Percentiles rank a stretch among this genome's conserved stretches.
phyloP scores from a whole-genome alignment of 2,329 filamentous ascomycete genomes.

The Ustulina deusta region DNA sequence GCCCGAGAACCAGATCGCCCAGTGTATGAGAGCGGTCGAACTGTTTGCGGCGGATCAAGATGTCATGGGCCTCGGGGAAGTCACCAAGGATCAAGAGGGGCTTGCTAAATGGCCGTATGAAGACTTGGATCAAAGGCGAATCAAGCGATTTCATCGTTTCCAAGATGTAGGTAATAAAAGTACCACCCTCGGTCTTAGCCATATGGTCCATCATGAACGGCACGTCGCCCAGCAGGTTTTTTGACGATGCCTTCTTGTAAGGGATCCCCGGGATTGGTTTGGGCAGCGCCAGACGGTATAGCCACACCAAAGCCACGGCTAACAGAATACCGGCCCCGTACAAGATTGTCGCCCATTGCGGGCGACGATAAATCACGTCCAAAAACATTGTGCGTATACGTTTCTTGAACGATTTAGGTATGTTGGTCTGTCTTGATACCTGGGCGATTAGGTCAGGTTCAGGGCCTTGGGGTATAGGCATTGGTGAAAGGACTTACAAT shows the following conservation, averaged over 20 bases:
- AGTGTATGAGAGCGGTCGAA: not conserved
- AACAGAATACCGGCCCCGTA: not conserved
- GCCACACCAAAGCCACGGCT: not conserved
- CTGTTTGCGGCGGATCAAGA: slow-evolving; percentile 47
- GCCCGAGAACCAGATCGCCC: slow-evolving; percentile 2
- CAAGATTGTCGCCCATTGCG: not conserved
- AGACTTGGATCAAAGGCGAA: slow-evolving; percentile 52
- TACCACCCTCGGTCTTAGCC: not conserved
- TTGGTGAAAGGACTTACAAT: too few species aligned
- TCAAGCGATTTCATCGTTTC: slow-evolving; percentile 22
- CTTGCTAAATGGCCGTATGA: slow-evolving; percentile 50
- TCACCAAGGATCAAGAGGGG: slow-evolving; percentile 52
- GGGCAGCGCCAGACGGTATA: not conserved
- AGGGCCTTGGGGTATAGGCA: too few species aligned
- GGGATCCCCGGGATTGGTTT: slow-evolving; percentile 38
- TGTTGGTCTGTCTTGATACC: too few species aligned
- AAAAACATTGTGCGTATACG: too few species aligned
- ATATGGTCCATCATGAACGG: slow-evolving; percentile 23
- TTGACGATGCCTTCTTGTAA: slow-evolving; percentile 20
- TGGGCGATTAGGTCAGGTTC: too few species aligned
- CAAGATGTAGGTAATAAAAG: slow-evolving; percentile 24
- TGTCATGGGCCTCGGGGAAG: slow-evolving; percentile 52
- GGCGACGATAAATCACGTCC: too few species aligned
- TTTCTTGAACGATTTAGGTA: too few species aligned
- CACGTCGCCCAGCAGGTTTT: slow-evolving; percentile 29